Evolutionary conservation across 2,329 filamentous ascomycete species (phyloP).

Genomic region (Talaromyces atroroseus): DNA sequence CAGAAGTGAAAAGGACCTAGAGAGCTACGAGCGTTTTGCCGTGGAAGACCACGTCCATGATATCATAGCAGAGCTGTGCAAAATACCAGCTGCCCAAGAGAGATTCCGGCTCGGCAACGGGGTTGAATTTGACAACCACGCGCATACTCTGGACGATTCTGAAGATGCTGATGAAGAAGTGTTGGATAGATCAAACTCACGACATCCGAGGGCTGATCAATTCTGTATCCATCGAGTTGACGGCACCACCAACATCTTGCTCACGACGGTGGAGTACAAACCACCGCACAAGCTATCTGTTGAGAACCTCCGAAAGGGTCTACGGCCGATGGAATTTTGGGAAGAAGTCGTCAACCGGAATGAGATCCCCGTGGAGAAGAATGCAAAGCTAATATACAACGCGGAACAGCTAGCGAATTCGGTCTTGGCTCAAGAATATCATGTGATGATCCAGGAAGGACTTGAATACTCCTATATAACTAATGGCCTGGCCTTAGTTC

Average conservation of each 20-base stretch:
- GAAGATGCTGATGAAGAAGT: conserved; percentile 10
- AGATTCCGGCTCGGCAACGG: conserved; percentile 19
- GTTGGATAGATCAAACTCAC: neutral
- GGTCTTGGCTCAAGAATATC: conserved; percentile 22
- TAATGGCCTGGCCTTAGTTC: conserved; percentile 18
- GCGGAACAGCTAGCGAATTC: conserved; percentile 16
- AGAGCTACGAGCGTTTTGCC: conserved; percentile 18
- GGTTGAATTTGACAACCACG: conserved; percentile 20
- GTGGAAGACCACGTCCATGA: conserved; percentile 21
- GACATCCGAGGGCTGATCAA: conserved; percentile 16
- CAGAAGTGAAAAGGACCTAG: conserved; percentile 8
- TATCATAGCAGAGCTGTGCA: conserved; percentile 18
- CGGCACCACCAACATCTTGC: conserved; percentile 12
- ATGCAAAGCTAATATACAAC: conserved; percentile 6
- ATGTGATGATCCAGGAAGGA: conserved; percentile 27
- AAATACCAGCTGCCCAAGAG: conserved; percentile 17
- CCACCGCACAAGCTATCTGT: conserved; percentile 18
- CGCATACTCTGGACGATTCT: conserved; percentile 16
- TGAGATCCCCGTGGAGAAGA: conserved; percentile 12
- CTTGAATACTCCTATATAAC: conserved; percentile 25
- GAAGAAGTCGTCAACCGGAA: conserved; percentile 17
- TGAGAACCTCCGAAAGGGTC: conserved; percentile 14
- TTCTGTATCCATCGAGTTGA: conserved; percentile 21
- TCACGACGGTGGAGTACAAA: conserved; percentile 19
- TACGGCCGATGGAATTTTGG: conserved; percentile 19